Evolutionary conservation across 1,284 basidiomycete species (phyloP).

Genomic region (Cystobasidiaceae sp.): DNA sequence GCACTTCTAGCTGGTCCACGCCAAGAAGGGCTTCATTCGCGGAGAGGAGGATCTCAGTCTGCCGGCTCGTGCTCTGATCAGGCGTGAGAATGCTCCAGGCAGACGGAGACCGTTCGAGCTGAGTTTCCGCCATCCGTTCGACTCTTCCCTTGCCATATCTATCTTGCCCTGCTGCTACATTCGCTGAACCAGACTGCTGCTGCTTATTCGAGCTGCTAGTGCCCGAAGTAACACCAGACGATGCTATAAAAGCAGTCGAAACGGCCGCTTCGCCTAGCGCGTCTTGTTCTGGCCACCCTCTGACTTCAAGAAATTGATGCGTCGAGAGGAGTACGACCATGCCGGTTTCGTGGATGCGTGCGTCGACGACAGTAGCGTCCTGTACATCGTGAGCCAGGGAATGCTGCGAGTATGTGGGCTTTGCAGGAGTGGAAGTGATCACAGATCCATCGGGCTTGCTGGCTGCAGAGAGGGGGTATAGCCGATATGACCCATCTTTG

Average conservation of each 20-base stretch:
- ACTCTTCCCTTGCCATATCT: constrained; percentile 28
- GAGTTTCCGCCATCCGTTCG: constrained; percentile 48
- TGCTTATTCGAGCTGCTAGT: too few relatives aligned
- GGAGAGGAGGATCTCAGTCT: constrained; percentile 77
- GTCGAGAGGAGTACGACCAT: constrained; percentile 78
- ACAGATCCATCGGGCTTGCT: constrained; percentile 45
- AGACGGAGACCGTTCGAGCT: constrained; percentile 66
- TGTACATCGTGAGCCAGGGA: constrained; percentile 77
- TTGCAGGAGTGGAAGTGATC: too few relatives aligned
- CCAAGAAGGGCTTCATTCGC: constrained; percentile 67
- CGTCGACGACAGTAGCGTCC: constrained; percentile 76
- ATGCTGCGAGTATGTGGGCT: constrained; percentile 75
- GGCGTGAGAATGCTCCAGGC: constrained; percentile 82
- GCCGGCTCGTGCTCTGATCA: constrained; percentile 74
- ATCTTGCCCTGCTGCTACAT: constrained; percentile 1
- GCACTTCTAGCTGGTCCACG: constrained; percentile 75
- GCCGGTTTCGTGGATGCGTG: constrained; percentile 75
- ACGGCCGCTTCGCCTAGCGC: neutral
- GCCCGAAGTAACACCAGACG: too few relatives aligned
- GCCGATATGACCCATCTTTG: constrained; percentile 83
- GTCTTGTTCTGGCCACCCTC: constrained; percentile 56
- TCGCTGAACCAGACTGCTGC: too few relatives aligned
- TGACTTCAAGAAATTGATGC: constrained; percentile 72
- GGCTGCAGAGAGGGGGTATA: constrained; percentile 65
- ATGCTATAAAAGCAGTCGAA: constrained; percentile 2